These are phyloP conservation scores for Hanseniaspora vineae DNA, from an alignment of 805 yeast species.

Conservation along the genomic window DNA sequence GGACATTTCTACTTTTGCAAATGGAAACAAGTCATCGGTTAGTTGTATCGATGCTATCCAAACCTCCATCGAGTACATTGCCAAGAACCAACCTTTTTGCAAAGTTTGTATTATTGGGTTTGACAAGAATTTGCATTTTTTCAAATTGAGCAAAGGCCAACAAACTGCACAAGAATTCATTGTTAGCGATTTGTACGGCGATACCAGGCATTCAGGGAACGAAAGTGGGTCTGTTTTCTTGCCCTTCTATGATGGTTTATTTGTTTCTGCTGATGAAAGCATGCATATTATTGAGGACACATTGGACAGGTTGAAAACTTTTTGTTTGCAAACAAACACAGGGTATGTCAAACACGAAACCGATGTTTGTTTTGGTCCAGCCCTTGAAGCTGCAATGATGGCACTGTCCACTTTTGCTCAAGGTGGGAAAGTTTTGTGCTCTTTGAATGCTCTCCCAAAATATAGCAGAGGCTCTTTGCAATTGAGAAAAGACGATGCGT, in stretches of 20 bases:
- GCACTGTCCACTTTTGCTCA: constrained; percentile 38
- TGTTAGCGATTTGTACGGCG: constrained; percentile 41
- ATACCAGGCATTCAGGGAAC: constrained; percentile 36
- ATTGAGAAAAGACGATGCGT: constrained; percentile 28
- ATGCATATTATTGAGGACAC: constrained; percentile 52
- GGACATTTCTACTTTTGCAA: constrained; percentile 53
- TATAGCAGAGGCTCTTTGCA: constrained; percentile 66
- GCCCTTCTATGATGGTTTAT: constrained; percentile 68
- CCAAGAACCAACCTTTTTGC: constrained; percentile 26
- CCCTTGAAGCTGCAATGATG: constrained; percentile 51
- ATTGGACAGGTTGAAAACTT: constrained; percentile 30
- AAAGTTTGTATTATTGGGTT: constrained; percentile 63
- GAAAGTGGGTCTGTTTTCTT: constrained; percentile 34
- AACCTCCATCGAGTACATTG: constrained; percentile 30
- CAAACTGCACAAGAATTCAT: constrained; percentile 47
- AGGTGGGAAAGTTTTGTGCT: constrained; percentile 71
- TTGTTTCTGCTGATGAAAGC: constrained; percentile 66
- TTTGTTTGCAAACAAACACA: constrained; percentile 30
- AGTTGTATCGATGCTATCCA: constrained; percentile 62
- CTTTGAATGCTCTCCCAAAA: constrained; percentile 59
- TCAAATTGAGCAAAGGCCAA: constrained; percentile 44
- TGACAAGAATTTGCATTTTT: constrained; percentile 62
- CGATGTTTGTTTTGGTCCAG: constrained; percentile 72
- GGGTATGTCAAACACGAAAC: constrained; percentile 21
- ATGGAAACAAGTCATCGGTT: constrained; percentile 38